Evolutionary conservation across 768 basidiomycete species (phyloP).

Genomic region (Podaxis sp.): DNA sequence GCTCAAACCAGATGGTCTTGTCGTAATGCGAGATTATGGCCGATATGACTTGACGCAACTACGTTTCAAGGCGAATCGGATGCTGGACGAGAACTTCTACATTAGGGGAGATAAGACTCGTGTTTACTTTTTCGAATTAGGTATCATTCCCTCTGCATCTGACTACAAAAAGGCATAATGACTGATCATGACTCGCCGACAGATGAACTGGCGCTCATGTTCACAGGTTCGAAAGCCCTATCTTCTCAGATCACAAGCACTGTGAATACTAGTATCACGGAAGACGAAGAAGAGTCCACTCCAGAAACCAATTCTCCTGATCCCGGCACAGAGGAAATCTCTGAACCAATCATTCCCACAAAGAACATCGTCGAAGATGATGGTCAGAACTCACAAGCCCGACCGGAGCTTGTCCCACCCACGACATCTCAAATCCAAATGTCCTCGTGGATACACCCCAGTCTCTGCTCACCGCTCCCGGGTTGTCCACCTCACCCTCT

Average conservation of each 20-base stretch:
- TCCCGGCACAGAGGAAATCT: neutral
- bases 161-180: neutral
- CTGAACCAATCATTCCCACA: neutral
- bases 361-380: neutral
- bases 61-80: slow-evolving; percentile 81
- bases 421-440: slow-evolving; percentile 3
- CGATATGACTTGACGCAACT: slow-evolving; percentile 93
- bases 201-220: slow-evolving; percentile 80
- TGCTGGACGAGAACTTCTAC: slow-evolving; percentile 93
- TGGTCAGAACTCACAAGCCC: neutral
- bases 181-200: slow-evolving; percentile 6
- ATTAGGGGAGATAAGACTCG: slow-evolving; percentile 95
- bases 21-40: slow-evolving; percentile 92
- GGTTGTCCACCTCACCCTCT: slow-evolving; percentile 48
- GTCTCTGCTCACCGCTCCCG: slow-evolving; percentile 29
- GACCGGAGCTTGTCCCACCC: neutral
- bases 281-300: slow-evolving; percentile 26
- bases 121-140: slow-evolving; percentile 93
- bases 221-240: slow-evolving; percentile 56
- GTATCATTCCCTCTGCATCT: slow-evolving; percentile 32
- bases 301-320: neutral
- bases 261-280: slow-evolving; percentile 26
- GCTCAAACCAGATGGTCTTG: slow-evolving; percentile 82
- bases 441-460: slow-evolving; percentile 28
- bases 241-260: slow-evolving; percentile 26